Conservation (phyloP, 176 grass and related monocot genomes). For the Phoenix dactylifera region DNA sequence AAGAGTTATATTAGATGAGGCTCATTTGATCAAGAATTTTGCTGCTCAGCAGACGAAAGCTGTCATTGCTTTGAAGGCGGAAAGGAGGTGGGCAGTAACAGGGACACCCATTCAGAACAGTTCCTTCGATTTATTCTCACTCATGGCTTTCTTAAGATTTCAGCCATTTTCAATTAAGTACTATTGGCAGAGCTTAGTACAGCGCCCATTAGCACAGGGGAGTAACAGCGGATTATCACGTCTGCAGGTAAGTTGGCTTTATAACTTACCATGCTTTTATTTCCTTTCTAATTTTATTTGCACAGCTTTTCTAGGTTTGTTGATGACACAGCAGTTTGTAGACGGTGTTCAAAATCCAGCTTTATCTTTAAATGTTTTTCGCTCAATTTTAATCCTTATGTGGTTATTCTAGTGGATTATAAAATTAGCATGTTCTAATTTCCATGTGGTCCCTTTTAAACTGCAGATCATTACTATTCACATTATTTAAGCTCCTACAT, state of each 20-base stretch:
- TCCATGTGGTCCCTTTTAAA: too few species aligned
- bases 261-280: not conserved
- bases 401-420: too few species aligned
- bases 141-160: conserved; percentile 81
- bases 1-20: conserved; percentile 81
- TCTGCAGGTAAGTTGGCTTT: conserved; percentile 46
- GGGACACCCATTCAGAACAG: conserved; percentile 93
- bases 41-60: conserved; percentile 67
- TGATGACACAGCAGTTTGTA: too few species aligned
- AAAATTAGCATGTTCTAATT: too few species aligned
- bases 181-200: conserved; percentile 81
- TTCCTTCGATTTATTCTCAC: conserved; percentile 68
- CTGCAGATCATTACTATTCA: too few species aligned
- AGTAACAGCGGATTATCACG: conserved; percentile 46
- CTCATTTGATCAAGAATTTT: conserved; percentile 89
- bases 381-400: too few species aligned
- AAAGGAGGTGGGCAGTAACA: conserved; percentile 86
- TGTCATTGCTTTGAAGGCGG: conserved; percentile 65
- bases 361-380: too few species aligned
- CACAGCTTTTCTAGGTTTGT: too few species aligned
- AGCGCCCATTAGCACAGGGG: conserved; percentile 51
- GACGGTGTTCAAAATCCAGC: too few species aligned
- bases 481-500: too few species aligned
- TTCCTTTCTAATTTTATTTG: not conserved
- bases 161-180: conserved; percentile 76